A percentile compares a stretch with the other conserved stretches of the same genome.
Evolutionary conservation across 1,139 yeast genomes (phyloP).

Genomic region (Blastobotrys capitulatus): DNA sequence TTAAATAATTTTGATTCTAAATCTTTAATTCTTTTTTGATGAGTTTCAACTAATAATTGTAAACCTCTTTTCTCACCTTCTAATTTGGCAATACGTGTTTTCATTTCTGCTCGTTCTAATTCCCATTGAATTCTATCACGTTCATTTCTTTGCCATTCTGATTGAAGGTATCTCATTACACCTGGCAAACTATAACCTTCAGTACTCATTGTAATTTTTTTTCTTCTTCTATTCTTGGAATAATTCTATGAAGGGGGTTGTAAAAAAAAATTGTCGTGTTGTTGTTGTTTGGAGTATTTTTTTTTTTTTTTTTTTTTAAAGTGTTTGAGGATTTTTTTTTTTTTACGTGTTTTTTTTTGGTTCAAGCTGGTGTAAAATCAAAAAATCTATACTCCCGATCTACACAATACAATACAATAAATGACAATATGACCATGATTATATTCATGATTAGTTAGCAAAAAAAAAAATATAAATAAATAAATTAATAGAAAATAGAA

Average conservation of each 20-base stretch:
- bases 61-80: slow-evolving; percentile 38
- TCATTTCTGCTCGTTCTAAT: slow-evolving; percentile 49
- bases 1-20: slow-evolving; percentile 19
- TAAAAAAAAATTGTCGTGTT: neutral
- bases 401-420: too few species aligned
- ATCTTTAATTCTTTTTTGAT: slow-evolving; percentile 27
- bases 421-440: too few species aligned
- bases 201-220: slow-evolving; percentile 14
- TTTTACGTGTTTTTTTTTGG: neutral
- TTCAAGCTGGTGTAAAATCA: too few species aligned
- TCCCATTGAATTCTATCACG: slow-evolving; percentile 54
- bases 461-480: neutral
- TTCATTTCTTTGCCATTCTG: slow-evolving; percentile 53
- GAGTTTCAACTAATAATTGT: slow-evolving; percentile 27
- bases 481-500: neutral
- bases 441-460: neutral
- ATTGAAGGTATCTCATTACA: slow-evolving; percentile 52
- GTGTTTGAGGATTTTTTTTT: neutral
- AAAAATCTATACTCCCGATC: too few species aligned
- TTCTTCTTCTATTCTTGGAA: neutral
- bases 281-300: too few species aligned
- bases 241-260: neutral
- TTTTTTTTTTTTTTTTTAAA: too few species aligned
- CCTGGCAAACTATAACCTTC: slow-evolving; percentile 39
- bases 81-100: slow-evolving; percentile 36